Evolutionary conservation across 306 rosid species (phyloP).

Genomic region (Dryas alaskensis): DNA sequence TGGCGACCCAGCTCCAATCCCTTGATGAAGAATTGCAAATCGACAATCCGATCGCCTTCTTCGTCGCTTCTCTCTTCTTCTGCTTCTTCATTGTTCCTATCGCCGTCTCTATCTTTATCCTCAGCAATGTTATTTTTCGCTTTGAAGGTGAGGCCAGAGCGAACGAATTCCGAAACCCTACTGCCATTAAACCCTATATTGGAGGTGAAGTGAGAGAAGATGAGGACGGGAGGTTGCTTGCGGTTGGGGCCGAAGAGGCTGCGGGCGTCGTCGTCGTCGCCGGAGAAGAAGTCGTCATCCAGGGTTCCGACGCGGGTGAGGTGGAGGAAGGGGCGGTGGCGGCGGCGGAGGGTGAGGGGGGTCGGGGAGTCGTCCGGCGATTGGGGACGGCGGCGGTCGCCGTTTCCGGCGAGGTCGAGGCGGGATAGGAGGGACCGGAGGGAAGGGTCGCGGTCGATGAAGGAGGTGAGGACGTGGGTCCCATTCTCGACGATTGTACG

Average conservation of each 20-base stretch:
- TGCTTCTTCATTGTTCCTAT: conserved; percentile 20
- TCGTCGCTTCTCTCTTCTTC: conserved; percentile 31
- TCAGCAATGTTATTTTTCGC: conserved; percentile 30
- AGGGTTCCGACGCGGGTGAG: conserved; percentile 90
- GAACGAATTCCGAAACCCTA: conserved; percentile 66
- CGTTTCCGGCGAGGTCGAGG: conserved; percentile 59
- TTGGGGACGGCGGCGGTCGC: conserved; percentile 18
- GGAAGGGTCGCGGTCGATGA: conserved; percentile 84
- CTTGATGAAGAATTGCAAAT: conserved; percentile 58
- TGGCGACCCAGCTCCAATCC: conserved; percentile 77
- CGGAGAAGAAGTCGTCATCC: conserved; percentile 85
- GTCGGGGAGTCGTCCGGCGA: conserved; percentile 32
- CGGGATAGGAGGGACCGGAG: conserved; percentile 70
- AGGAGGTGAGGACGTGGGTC: conserved; percentile 60
- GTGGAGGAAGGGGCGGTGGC: conserved; percentile 72
- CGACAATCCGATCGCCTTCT: conserved; percentile 46
- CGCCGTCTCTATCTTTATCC: conserved; percentile 22
- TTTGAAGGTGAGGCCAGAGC: conserved; percentile 58
- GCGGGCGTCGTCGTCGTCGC: conserved; percentile 74
- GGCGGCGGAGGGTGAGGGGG: conserved; percentile 34
- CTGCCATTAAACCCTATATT: conserved; percentile 64
- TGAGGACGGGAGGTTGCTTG: conserved; percentile 28
- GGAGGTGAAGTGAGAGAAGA: conserved; percentile 38
- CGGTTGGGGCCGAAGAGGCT: conserved; percentile 49
- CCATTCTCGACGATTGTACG: conserved; percentile 72